Base-by-base conservation (phyloP, 768 basidiomycete species). In the Russula sp. region DNA sequence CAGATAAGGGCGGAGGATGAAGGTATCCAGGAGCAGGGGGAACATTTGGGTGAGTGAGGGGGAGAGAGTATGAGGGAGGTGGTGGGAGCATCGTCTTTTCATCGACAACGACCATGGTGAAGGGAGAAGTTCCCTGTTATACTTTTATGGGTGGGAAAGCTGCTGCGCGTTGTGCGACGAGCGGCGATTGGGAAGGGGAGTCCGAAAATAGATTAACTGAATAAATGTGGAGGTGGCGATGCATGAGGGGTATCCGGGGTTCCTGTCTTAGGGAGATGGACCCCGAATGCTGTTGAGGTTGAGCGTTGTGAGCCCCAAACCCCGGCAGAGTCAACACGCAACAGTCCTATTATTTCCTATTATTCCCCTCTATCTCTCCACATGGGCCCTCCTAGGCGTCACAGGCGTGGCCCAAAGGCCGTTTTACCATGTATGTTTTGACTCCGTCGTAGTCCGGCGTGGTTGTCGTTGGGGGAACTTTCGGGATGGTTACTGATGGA, bases 101-200 rank as follows among this genome's bases (percentile, higher is more conserved):
- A 16, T 66, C 65, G 28, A 66, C 64, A 67, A 81, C 71, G 53
- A 81, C 78, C 79, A 81, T 81, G 56, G 55, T 50, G 13, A 14
- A 30, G 5, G 28, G 28, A 30, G 28, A 30, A n/a, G 11, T 34
- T 10, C 2, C 28, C 13, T 14, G 24, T 13, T n/a, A n/a, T n/a
- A n/a, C n/a, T n/a, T 26, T 34, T 34, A 54, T 34, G 36, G 8
- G 10, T n/a, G 44, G 8, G 42, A 46, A n/a, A 46, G 20, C n/a
- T 8, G n/a, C 44, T 46, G 44, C 44, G 36, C 5, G 32, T 34
- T 34, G 3, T 34, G 32, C 32, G 32, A 34, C 32, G 2, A 4
- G 42, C 42, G 42, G 46, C 22, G 28, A 30, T 5, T 30, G 2
- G 28, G 3, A 13, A 24, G 48, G 9, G 13, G 22, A 24, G 13